Evolutionary conservation across 1,284 basidiomycete genomes (phyloP), one percentile per base, ranked within the genome.

Genomic region (Xerocomus cyaneibrunnescens): DNA sequence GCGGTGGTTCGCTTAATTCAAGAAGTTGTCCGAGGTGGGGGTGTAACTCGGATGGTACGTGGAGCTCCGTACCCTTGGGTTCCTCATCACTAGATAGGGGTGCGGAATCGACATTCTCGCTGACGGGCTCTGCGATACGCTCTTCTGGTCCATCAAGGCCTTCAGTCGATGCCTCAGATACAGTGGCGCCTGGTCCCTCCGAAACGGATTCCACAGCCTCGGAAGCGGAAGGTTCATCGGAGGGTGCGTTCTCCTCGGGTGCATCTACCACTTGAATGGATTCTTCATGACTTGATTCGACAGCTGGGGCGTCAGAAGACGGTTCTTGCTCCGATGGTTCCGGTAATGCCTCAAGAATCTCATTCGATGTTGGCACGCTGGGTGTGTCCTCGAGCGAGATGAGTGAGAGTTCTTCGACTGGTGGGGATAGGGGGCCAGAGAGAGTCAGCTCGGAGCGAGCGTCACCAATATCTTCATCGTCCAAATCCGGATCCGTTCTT

Each of bases 1-100:
- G 62, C 14, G 59, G 60, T 39, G 66, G 67, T 21, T 66, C 68
- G 37, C 46, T 67, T 49, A 71, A 52, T 38, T 69, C 64, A 27
- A 70, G 57, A 12, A 51, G 14, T 9, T 39, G 45, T 34, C 64
- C 54, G 27, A 3, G 43, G 22, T 10, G 43, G 34, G 2, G 49
- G 39, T n/a, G n/a, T 3, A 42, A 7, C 27, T 52, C 51, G 17
- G 51, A 28, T 54, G 56, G 67, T 27, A 17, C 46, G 22, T 41
- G 43, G 46, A n/a, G 35, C 25, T 62, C 62, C 8, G 47, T 35
- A 17, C 1, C 32, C 34, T 56, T 6, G 12, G 42, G n/a, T 21
- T 46, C 43, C 45, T 45, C 31, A 16, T 59, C 34, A 41, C 28
- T 35, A 8, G 52, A 32, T 16, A 36, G 45, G 7, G 41, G 47